Base-by-base conservation (phyloP, 139 green algal genomes). In the Marvania coccoides region DNA sequence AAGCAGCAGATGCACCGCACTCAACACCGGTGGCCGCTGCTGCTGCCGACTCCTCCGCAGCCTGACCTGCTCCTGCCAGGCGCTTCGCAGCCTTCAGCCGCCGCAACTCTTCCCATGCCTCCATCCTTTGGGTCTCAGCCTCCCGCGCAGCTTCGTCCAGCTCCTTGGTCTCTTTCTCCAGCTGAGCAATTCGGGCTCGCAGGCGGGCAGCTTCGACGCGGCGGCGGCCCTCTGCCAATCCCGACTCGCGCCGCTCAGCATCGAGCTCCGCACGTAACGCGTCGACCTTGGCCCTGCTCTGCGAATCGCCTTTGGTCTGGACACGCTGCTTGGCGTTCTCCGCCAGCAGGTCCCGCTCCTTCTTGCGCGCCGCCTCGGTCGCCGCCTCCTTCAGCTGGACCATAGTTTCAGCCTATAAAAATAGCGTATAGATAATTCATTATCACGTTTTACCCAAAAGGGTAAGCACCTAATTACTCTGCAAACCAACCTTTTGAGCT, bases 401-500 rank as follows among this genome's bases (percentile, higher is more conserved):
- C n/a, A 33, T 34, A 19, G 26, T 29, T 38, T 29, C 15, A 23
- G n/a, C n/a, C n/a, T n/a, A n/a, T n/a, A n/a, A n/a, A n/a, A n/a
- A n/a, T n/a, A n/a, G n/a, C n/a, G n/a, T n/a, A n/a, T n/a, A n/a
- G n/a, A n/a, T n/a, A n/a, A n/a, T n/a, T n/a, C n/a, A n/a, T n/a
- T n/a, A n/a, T n/a, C n/a, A n/a, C n/a, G n/a, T n/a, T n/a, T n/a
- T n/a, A n/a, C n/a, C n/a, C n/a, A n/a, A n/a, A n/a, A n/a, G n/a
- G n/a, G n/a, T n/a, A n/a, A n/a, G n/a, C n/a, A n/a, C n/a, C n/a
- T n/a, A n/a, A n/a, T n/a, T n/a, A n/a, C n/a, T n/a, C 28, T 45
- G 5, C 24, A 10, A 28, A 19, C 64, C 2, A 53, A 88, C 83
- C 87, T 86, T 78, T 23, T 83, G 79, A 9, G 45, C 63, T 51